Evolutionary conservation across 2,329 filamentous ascomycete genomes (phyloP).

Genomic region (Emergomyces orientalis): DNA sequence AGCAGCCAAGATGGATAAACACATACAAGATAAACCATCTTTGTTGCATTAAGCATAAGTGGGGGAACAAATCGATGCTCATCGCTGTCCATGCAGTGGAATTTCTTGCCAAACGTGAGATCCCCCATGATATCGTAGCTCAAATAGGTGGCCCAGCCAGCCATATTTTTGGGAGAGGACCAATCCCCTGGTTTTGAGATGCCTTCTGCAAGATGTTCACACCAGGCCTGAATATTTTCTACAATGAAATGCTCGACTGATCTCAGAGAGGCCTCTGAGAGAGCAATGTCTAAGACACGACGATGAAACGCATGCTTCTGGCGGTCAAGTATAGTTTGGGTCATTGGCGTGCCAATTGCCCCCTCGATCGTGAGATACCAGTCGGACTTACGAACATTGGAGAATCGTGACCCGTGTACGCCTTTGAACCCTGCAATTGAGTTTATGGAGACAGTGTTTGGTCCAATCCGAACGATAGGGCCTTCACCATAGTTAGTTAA

Average conservation of each 20-base stretch:
- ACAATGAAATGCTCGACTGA: constrained; percentile 17
- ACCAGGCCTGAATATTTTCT: constrained; percentile 15
- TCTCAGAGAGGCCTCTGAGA: constrained; percentile 24
- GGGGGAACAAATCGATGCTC: constrained; percentile 12
- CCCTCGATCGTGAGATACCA: constrained; percentile 34
- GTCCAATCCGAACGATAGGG: constrained; percentile 66
- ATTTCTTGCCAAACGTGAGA: constrained; percentile 28
- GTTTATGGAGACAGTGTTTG: constrained; percentile 71
- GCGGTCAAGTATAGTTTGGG: constrained; percentile 19
- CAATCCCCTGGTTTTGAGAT: constrained; percentile 17
- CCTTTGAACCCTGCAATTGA: constrained; percentile 57
- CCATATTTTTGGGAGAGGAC: constrained; percentile 19
- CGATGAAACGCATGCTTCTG: constrained; percentile 19
- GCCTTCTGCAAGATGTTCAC: constrained; percentile 13
- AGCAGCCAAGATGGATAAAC: neutral
- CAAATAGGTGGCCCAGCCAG: constrained; percentile 24
- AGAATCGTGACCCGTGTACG: constrained; percentile 32
- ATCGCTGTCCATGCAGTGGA: constrained; percentile 22
- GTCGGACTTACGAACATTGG: constrained; percentile 22
- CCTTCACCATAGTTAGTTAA: constrained; percentile 7
- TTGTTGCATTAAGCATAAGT: constrained; percentile 24
- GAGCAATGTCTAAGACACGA: constrained; percentile 23
- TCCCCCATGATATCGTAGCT: constrained; percentile 33
- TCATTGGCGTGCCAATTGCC: constrained; percentile 15
- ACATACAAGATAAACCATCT: constrained; percentile 15